phyloP scores from a whole-genome alignment of 352 stramenopile species.

The Pythium scleroteichum region DNA sequence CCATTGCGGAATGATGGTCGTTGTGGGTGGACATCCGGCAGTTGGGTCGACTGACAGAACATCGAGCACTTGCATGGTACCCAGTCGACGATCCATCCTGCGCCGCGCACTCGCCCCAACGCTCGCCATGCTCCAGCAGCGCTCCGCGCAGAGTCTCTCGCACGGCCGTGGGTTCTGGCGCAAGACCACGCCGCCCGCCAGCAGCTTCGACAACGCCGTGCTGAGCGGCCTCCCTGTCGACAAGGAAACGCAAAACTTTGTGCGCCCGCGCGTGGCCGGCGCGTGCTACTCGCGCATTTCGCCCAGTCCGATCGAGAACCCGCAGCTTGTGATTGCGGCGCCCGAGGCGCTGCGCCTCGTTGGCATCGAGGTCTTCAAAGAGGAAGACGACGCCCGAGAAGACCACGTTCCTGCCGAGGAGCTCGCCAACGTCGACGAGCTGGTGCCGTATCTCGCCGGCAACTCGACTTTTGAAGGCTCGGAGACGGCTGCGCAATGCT shows the following conservation, averaged over 20 bases:
- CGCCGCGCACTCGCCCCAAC: neutral
- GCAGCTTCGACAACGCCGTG: constrained; percentile 61
- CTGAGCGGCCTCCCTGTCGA: constrained; percentile 68
- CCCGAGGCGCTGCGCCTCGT: constrained; percentile 54
- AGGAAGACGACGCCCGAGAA: constrained; percentile 8
- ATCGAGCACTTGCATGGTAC: neutral
- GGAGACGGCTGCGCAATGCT: constrained; percentile 86
- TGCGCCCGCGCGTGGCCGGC: constrained; percentile 46
- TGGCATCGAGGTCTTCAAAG: constrained; percentile 46
- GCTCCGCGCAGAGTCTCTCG: constrained; percentile 20
- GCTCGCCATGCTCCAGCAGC: constrained; percentile 16
- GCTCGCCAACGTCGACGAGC: constrained; percentile 37
- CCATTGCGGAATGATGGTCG: constrained; percentile 27
- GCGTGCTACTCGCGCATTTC: constrained; percentile 67
- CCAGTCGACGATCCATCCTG: constrained; percentile 9
- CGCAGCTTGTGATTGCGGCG: constrained; percentile 60
- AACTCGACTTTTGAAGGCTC: constrained; percentile 77
- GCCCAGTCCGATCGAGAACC: constrained; percentile 58
- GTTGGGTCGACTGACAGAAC: neutral
- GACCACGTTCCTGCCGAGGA: constrained; percentile 30
- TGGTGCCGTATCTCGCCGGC: constrained; percentile 63
- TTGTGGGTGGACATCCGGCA: constrained; percentile 12
- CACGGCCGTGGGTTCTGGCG: constrained; percentile 46
- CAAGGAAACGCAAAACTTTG: constrained; percentile 45
- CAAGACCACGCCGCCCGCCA: constrained; percentile 29